Evolutionary conservation across 116 monocot species (phyloP), one percentile per base, ranked within the genome.

Genomic region (Zostera marina): DNA sequence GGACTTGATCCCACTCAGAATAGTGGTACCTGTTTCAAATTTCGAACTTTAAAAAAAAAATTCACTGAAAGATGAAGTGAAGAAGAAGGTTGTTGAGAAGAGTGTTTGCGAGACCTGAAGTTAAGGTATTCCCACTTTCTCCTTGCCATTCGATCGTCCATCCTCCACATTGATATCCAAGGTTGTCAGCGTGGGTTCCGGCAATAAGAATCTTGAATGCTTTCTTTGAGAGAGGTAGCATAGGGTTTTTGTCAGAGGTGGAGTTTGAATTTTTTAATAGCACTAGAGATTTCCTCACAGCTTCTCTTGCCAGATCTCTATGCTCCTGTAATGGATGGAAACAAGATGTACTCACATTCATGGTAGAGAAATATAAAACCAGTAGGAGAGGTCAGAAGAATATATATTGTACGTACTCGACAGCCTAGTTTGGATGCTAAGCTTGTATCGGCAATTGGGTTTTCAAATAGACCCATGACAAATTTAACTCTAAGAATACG

Each of bases 401-500:
- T 57, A 15, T 39, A n/a, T 26, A 40, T 22, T 22, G 6, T 25
- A 44, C 15, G 4, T 45, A 90, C 90, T 81, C 80, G 38, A 57
- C 71, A 76, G 41, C 92, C 92, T 10, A 92, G 61, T 47, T 92
- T 55, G 70, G 72, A 64, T 0, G 58, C 71, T 16, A 83, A 75
- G 68, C 78, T 74, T 47, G 54, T 67, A 74, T 92, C 92, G 8
- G 80, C 69, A 23, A 61, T 65, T 3, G 92, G 87, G 42, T 80
- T 65, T 56, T 92, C 92, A 47, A 87, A 92, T 42, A 92, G 76
- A 15, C 92, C 92, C 76, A 83, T 73, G 41, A 63, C 59, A 58
- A 87, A 83, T 47, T 92, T 92, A 63, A 87, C 92, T 17, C 87
- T 69, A 32, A 92, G 81, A 51, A 92, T 92, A 62, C 92, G 73